phyloP scores from a whole-genome alignment of 352 stramenopile genomes.

The Phytophthora idaei region DNA sequence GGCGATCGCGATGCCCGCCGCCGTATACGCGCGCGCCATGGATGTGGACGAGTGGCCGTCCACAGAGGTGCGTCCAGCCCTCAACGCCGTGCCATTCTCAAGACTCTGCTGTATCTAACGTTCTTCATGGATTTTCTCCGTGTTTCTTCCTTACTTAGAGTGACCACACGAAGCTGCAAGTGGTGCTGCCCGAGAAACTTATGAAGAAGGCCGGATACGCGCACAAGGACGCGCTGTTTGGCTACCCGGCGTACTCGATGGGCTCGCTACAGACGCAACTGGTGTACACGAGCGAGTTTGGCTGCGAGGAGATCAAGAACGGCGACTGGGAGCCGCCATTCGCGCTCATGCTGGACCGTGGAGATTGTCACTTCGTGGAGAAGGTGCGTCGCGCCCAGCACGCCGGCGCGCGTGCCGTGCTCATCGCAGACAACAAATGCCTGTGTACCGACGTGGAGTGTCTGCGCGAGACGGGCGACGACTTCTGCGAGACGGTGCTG shows the following conservation, averaged over 20 bases:
- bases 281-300: slow-evolving; percentile 87
- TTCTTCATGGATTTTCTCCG: not conserved
- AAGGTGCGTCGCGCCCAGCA: slow-evolving; percentile 95
- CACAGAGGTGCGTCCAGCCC: slow-evolving; percentile 56
- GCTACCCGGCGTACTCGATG: slow-evolving; percentile 93
- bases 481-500: slow-evolving; percentile 90
- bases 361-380: slow-evolving; percentile 96
- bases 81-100: not conserved
- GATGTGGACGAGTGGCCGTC: slow-evolving; percentile 87
- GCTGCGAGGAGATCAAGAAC: slow-evolving; percentile 80
- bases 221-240: slow-evolving; percentile 97
- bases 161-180: slow-evolving; percentile 90
- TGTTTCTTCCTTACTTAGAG: slow-evolving; percentile 42
- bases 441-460: slow-evolving; percentile 90
- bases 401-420: slow-evolving; percentile 91
- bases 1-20: slow-evolving; percentile 20
- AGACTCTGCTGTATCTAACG: slow-evolving; percentile 5
- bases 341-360: slow-evolving; percentile 96
- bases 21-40: slow-evolving; percentile 52
- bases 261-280: slow-evolving; percentile 88
- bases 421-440: slow-evolving; percentile 98
- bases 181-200: slow-evolving; percentile 88
- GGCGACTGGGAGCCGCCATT: slow-evolving; percentile 92
- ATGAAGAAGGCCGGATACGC: slow-evolving; percentile 94
- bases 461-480: slow-evolving; percentile 69